Conservation (phyloP, 805 yeast species). For the Saccharomycopsis sp. region DNA sequence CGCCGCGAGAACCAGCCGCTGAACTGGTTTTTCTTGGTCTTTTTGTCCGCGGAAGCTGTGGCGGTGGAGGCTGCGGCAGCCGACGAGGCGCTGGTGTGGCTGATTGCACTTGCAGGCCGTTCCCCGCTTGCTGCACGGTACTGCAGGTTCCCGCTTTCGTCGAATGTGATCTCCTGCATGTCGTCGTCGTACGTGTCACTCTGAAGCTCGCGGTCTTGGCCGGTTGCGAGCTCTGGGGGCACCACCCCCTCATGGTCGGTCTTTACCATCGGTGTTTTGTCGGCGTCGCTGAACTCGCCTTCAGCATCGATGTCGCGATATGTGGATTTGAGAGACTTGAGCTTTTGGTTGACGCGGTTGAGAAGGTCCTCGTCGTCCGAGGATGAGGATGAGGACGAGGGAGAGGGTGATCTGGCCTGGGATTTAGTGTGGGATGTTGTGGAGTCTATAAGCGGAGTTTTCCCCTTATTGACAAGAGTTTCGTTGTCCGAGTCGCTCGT, state of each 20-base stretch:
- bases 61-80: neutral
- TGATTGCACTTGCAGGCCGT: neutral
- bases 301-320: conserved; percentile 61
- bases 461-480: conserved; percentile 1
- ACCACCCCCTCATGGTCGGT: conserved; percentile 39
- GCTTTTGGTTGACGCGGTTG: conserved; percentile 14
- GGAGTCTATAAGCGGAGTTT: neutral
- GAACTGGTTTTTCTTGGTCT: conserved; percentile 1
- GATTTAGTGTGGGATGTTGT: neutral
- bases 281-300: conserved; percentile 45
- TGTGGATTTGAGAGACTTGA: conserved; percentile 27
- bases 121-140: neutral
- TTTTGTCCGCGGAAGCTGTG: neutral
- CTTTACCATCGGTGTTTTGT: conserved; percentile 41
- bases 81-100: neutral
- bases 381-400: neutral
- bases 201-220: conserved; percentile 3
- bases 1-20: conserved; percentile 14
- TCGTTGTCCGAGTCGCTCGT: neutral
- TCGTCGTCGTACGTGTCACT: conserved; percentile 10
- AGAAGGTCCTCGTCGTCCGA: conserved; percentile 12
- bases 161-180: conserved; percentile 12
- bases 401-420: neutral
- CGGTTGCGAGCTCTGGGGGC: conserved; percentile 26
- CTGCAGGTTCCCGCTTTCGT: neutral